Evolutionary conservation across 73 alveolate genomes (phyloP).

Genomic region (Stentor coeruleus): DNA sequence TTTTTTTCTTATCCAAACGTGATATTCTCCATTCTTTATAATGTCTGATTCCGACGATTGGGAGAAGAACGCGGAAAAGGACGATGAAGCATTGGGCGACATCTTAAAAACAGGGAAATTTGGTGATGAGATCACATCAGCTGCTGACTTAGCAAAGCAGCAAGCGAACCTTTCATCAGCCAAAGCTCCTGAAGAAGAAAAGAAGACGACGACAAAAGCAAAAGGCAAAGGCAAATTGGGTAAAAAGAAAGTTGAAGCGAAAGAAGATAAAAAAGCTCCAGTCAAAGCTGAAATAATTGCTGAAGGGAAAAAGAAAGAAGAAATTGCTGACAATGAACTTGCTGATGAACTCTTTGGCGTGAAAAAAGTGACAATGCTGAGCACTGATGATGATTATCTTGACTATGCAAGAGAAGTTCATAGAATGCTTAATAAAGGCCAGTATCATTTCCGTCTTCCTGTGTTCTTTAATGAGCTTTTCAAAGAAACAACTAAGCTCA

Average conservation of each 20-base stretch:
- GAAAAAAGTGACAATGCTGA: background rate
- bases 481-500: background rate
- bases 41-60: conserved; percentile 15
- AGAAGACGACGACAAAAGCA: background rate
- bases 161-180: too few species aligned
- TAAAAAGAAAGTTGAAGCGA: background rate
- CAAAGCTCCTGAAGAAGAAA: background rate
- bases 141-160: background rate
- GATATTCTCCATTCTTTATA: background rate
- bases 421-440: background rate
- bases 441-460: background rate
- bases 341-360: background rate
- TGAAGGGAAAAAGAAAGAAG: background rate
- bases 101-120: background rate
- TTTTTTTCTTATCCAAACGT: too few species aligned
- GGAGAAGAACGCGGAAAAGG: background rate
- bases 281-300: background rate
- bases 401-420: background rate
- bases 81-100: background rate
- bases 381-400: background rate
- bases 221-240: background rate
- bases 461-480: background rate
- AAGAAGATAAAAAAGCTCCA: background rate
- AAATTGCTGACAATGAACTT: background rate
- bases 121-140: background rate